Evolutionary conservation across 1,139 yeast species (phyloP), one percentile per base, ranked within the genome.

Genomic region (Groenewaldozyma auringiensis): DNA sequence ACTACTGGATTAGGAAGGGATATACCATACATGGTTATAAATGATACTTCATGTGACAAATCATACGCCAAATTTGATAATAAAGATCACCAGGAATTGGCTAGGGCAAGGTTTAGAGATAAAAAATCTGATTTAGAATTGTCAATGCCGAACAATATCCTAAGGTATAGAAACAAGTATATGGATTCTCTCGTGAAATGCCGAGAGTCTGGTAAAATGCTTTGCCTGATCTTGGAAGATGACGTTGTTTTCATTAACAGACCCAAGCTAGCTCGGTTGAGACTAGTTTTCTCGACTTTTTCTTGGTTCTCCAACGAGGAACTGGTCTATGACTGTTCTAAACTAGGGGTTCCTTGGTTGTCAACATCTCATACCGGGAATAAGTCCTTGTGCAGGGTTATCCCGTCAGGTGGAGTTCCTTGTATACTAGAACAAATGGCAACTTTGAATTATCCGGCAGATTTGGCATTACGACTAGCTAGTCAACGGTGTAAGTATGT

Each of bases 311-410:
- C 51, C 14, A 32, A 43, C 33, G 48, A 46, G 14, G 41, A 33
- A 21, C 27, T 42, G n/a, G 45, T 47, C 3, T 51, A 51, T 50
- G 54, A 51, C 47, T 50, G 54, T 40, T 51, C 54, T 14, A 51
- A 51, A 21, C 27, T 37, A 4, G 54, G 54, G 8, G 35, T 51
- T 11, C 53, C 53, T 9, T 48, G 47, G 43, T 21, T 51, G 14
- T 32, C 32, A 2, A 46, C 53, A 2, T 42, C 45, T 11, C 48
- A 43, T 16, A 51, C 54, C 6, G 54, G 53, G 2, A 51, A 51
- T 40, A 50, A 50, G 43, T 46, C 50, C n/a, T 41, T 46, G 4
- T 51, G 54, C 22, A 35, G 54, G 13, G 44, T 50, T 22, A 21
- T 51, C n/a, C 51, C 53, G n/a, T 39, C 34, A 31, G 41, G 43